Base-by-base conservation (phyloP, 331 rosid genomes). In the Telfairia occidentalis region DNA sequence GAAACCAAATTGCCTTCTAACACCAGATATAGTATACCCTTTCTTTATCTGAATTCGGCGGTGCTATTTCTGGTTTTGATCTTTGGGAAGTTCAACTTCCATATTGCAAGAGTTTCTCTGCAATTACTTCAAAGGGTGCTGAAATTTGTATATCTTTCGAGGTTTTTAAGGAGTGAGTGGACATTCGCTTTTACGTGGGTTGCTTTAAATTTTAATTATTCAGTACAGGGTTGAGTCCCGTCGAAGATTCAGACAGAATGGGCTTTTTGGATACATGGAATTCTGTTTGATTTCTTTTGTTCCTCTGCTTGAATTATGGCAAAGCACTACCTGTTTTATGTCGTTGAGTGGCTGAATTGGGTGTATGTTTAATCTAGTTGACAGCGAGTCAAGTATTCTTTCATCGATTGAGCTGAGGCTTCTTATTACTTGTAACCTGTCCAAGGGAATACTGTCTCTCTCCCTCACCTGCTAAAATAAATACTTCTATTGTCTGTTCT, bases 231-330 rank as follows among this genome's bases (percentile, higher is more conserved):
- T 80, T 77, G 84, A 78, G 81, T 87, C 79, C 80, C 81, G 53
- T 63, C 78, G 89, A 90, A 89, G 97, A 80, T 83, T 83, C 88
- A 76, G 82, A 83, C 82, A 85, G 80, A 82, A 66, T 66, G 81
- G 45, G 64, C 82, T 83, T 78, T 80, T 53, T 64, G 57, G 63
- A 65, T 42, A 34, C 40, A 75, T 78, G 85, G 67, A 63, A 61
- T 81, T 75, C 73, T 50, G 15, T 71, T 43, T 57, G 64, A 58
- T 16, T 32, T 77, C 57, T 53, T 86, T 82, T 78, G 54, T 64
- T 32, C 79, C 26, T 81, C 79, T 72, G 70, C 78, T 64, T 52
- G 85, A 84, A 81, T 76, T 82, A 85, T 88, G 84, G 81, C 80
- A 30, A 78, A 65, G 72, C 76, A 76, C 73, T 76, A 43, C 59